Evolutionary conservation across 202 grass and related monocot genomes (phyloP), one percentile per base, ranked within the genome.

Genomic region (Sporobolus alterniflorus): DNA sequence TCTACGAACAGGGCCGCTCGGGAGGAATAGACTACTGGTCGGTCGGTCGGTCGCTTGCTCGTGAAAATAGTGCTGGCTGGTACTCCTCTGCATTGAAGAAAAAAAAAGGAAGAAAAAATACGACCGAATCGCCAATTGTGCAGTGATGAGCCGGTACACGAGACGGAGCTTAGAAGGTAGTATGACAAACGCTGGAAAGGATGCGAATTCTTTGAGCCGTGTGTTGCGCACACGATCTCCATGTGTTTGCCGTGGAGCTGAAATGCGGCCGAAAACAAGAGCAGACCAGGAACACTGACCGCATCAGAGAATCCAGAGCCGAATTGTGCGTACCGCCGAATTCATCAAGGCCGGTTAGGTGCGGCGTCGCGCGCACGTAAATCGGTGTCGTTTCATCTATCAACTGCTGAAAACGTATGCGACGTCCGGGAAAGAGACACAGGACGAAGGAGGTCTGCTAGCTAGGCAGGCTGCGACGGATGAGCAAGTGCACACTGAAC

Each of bases 281-380:
- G 8, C 36, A 6, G 36, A 4, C 36, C 36, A 39, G 36, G 36
- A 39, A 39, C 36, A 25, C 42, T 18, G 24, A n/a, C n/a, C 12
- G 50, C 36, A 39, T 4, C 36, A 39, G 36, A 28, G 12, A 78
- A 7, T 17, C 11, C 43, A 49, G 15, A 42, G 39, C 43, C 10
- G 43, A 39, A 11, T 9, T 29, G 67, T 61, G 36, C 22, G 13
- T 24, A 52, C 31, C 14, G 7, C 8, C 36, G 36, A 39, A 48
- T 80, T 74, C 56, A 67, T 74, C 56, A 67, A 72, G 26, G 29
- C 48, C 70, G 9, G 74, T 73, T 83, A 24, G 87, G 52, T 80
- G 66, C 42, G 22, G 75, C 75, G 36, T 39, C 36, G 36, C 36
- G 36, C 36, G n/a, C n/a, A n/a, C n/a, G n/a, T n/a, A 30, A 14